Base-by-base conservation (phyloP, 192 early-diverging fungal species). In the Backusella circina region DNA sequence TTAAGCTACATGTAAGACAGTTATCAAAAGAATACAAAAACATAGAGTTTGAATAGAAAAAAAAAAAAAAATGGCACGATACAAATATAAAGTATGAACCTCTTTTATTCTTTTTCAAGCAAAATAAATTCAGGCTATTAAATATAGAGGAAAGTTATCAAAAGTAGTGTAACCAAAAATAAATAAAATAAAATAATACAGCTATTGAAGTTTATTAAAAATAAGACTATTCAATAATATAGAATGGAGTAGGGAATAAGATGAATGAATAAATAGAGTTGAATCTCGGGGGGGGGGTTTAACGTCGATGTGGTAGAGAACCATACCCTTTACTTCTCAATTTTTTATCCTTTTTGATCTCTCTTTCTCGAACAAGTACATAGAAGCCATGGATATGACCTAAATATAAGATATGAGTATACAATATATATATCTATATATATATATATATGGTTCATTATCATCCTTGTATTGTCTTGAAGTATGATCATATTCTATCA, bases 321-420 rank as follows among this genome's bases (percentile, higher is more conserved):
- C 65, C 65, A 67, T 33, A 67, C 7, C 9, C 13, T 26, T 39
- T n/a, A 33, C 18, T 12, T 35, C 39, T 70, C 26, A 70, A 21
- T 26, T 18, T 30, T 31, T n/a, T 15, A 8, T 30, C 23, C 8
- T 47, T 70, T 38, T 21, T 66, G 31, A 7, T 47, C 65, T 77
- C 76, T 72, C 76, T 66, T 28, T 77, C 13, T 66, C 72, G 76
- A n/a, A 76, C 15, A 44, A 80, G 41, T 2, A 80, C 65, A 28
- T 80, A 80, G 65, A 80, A 80, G 28, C 71, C 79, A 13, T 80
- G 79, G 28, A 80, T 71, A 65, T 80, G 79, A 31, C 75, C 75
- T 41, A 70, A 23, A 77, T 5, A 36, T 2, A 16, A 23, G 2
- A 33, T 32, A 51, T 16, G 71, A 54, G 31, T 64, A 47, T n/a